Base-by-base conservation (phyloP, 2,329 filamentous ascomycete genomes). In the Fusarium subglutinans region DNA sequence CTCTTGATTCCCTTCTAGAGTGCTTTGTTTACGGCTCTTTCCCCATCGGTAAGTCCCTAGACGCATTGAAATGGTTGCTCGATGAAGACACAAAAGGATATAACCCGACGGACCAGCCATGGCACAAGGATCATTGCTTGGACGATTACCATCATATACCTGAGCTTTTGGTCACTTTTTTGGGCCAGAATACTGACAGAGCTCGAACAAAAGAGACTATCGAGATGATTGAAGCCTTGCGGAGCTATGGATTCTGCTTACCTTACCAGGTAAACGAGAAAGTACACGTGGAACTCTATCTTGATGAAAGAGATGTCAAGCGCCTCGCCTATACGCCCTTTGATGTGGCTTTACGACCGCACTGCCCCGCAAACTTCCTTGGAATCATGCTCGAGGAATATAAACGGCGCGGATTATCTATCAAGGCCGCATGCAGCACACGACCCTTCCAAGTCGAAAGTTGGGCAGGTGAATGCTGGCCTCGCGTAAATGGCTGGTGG, bases 21-120 rank as follows among this genome's bases (percentile, higher is more conserved):
- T 24, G 17, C 2, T 20, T n/a, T 5, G 8, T 9, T 6, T 8
- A 5, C 17, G n/a, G 24, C n/a, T 22, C 24, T 1, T 10, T 10
- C 2, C 17, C 57, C 11, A 17, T 55, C 11, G 12, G 17, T 2
- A 30, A 55, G 1, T 26, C 4, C 14, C 14, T 55, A 2, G 20
- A 55, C 9, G 48, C 28, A 8, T 24, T 66, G 8, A 8, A 26
- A 18, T 66, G 63, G 63, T 15, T 66, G 1, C 6, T 66, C 2
- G 22, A 43, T 2, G 28, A 55, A 2, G 24, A 6, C 3, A 33
- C 17, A 13, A 5, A 38, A 5, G 22, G 7, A 3, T n/a, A 24
- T 6, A 28, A 56, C 8, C 50, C 38, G 13, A 26, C 5, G 14
- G 33, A 28, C 5, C 40, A 47, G 4, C 5, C 8, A 6, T 47